Base-by-base conservation (phyloP, 257 asterid species). In the Scutellaria barbata region DNA sequence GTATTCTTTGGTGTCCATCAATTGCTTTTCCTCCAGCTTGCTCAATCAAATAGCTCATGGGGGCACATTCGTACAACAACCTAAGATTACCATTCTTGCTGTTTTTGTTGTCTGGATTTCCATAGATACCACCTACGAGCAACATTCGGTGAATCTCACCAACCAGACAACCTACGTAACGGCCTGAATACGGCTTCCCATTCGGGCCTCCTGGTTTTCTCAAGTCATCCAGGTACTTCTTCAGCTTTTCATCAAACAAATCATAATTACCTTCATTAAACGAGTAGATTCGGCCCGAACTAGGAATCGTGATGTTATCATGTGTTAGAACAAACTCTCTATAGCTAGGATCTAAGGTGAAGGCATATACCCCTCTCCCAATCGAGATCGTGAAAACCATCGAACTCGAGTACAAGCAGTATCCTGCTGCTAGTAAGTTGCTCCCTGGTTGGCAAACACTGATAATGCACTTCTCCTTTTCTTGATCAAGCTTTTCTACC, bases 361-460 rank as follows among this genome's bases (percentile, higher is more conserved):
- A 92, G 2, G 68, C 84, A 10, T 74, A 70, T 9, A 92, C 96
- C 17, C 98, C 96, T 43, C 77, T 73, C 50, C 98, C 96, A 66
- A 92, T 74, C 0, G 98, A 83, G 78, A 92, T 66, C 6, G 90
- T 87, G 79, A 92, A 81, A 35, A 90, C 86, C 47, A 85, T 84
- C 0, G 96, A 85, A 77, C 96, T 89, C 30, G 96, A 92, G 64
- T 88, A 89, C 63, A 90, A 75, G 85, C 96, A 88, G 79, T 93
- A 93, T 0, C 98, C 97, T 51, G 97, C 95, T 7, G 95, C 97
- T 37, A 93, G 63, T 17, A 88, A 71, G 81, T 90, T 93, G 83
- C 83, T 85, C n/a, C 97, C 98, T 1, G 96, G 96, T 63, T 90
- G 97, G 74, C 97, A 90, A 56, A 90, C 96, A 16, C 88, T 90